Evolutionary conservation across 768 basidiomycete species (phyloP).

Genomic region (Termitomyces sp.): DNA sequence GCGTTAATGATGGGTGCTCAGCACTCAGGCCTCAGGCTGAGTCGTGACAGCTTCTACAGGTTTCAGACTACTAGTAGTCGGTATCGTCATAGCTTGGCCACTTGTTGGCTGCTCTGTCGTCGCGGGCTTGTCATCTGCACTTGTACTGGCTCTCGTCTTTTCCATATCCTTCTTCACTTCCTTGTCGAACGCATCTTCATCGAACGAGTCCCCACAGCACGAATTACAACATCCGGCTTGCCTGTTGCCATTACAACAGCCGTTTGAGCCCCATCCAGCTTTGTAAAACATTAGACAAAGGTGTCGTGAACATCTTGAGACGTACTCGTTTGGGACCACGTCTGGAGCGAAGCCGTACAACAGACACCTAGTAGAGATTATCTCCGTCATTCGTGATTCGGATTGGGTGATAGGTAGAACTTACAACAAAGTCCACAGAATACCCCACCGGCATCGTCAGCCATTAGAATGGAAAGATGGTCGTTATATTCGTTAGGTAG

Average conservation of each 20-base stretch:
- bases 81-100: conserved; percentile 7
- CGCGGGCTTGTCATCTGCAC: conserved; percentile 9
- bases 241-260: conserved; percentile 25
- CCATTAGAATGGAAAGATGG: not conserved
- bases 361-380: conserved; percentile 14
- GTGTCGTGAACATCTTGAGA: not conserved
- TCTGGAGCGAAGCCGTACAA: conserved; percentile 11
- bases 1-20: not conserved
- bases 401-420: too few species aligned
- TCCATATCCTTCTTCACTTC: conserved; percentile 35
- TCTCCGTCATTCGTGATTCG: not conserved
- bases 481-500: not conserved
- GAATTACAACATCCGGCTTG: conserved; percentile 41
- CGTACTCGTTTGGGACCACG: conserved; percentile 26
- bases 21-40: not conserved
- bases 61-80: not conserved
- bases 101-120: conserved; percentile 20
- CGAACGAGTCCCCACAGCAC: conserved; percentile 40
- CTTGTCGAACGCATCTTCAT: conserved; percentile 41
- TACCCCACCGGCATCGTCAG: conserved; percentile 1
- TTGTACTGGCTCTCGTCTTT: conserved; percentile 26
- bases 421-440: conserved; percentile 27
- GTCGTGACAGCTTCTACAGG: not conserved
- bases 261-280: conserved; percentile 29
- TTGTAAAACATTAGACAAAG: not conserved